Percentiles rank a stretch among this genome's conserved stretches.
These are phyloP conservation scores for Melanogaster broomeanus DNA, from an alignment of 768 basidiomycete genomes.

Conservation along the genomic window DNA sequence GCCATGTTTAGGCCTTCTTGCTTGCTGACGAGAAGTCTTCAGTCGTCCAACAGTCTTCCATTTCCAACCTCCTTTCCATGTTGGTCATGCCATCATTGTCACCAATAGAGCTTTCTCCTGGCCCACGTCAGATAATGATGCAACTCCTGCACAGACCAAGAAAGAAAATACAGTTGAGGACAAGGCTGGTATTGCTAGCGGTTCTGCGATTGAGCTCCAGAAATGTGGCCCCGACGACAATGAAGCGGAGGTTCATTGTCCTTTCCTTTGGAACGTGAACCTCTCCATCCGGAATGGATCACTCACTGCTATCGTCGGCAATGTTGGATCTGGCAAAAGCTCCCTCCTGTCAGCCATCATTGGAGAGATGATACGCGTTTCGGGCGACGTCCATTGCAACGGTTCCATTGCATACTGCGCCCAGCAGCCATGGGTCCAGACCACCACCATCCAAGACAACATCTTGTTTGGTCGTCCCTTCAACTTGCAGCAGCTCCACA, in stretches of 20 bases:
- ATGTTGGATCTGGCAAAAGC: conserved; percentile 30
- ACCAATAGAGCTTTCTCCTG: conserved; percentile 25
- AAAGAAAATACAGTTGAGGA: neutral
- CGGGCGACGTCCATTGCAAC: conserved; percentile 21
- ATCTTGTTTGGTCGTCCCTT: conserved; percentile 33
- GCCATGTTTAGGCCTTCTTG: conserved; percentile 28
- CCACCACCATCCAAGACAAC: conserved; percentile 32
- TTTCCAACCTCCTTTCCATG: conserved; percentile 5
- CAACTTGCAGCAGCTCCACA: conserved; percentile 25
- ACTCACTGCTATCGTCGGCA: conserved; percentile 28
- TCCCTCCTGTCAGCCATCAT: conserved; percentile 31
- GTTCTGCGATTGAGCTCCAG: conserved; percentile 10
- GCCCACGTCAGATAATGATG: conserved; percentile 13
- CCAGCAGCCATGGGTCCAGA: conserved; percentile 34
- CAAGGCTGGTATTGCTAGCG: too few relatives aligned
- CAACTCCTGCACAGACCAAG: neutral
- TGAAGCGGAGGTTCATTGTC: conserved; percentile 6
- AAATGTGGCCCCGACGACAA: neutral
- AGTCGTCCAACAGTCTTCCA: neutral
- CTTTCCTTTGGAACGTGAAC: conserved; percentile 23
- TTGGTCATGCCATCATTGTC: conserved; percentile 19
- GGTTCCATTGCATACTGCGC: conserved; percentile 34
- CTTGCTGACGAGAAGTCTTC: conserved; percentile 26
- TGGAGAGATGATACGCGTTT: conserved; percentile 30
- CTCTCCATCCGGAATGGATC: conserved; percentile 22